Evolutionary conservation across 176 grass and related monocot genomes (phyloP).

Genomic region (Ensete glaucum): DNA sequence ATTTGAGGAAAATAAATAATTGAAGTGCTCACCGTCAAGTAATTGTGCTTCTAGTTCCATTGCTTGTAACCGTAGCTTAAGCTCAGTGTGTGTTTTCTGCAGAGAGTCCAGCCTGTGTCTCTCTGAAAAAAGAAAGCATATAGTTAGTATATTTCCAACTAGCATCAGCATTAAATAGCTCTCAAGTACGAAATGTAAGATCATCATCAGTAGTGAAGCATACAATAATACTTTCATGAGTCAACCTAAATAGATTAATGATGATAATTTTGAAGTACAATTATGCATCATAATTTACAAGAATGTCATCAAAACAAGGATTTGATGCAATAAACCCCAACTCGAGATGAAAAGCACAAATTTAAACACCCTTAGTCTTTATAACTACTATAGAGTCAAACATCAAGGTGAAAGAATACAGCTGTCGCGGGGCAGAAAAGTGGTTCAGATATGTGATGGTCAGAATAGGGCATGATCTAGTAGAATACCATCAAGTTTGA

Average conservation of each 20-base stretch:
- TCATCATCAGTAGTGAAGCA: background rate
- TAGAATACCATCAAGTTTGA: too few species aligned
- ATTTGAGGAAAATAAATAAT: background rate
- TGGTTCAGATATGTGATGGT: too few species aligned
- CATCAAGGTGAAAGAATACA: too few species aligned
- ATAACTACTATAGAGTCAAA: background rate
- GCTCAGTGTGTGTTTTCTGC: slow-evolving; percentile 94
- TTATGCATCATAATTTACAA: background rate
- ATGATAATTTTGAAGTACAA: background rate
- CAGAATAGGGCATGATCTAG: too few species aligned
- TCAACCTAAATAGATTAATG: slow-evolving; percentile 4
- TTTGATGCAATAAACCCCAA: background rate
- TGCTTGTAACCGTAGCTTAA: slow-evolving; percentile 95
- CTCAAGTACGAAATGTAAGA: background rate
- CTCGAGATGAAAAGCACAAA: background rate
- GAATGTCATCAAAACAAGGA: background rate
- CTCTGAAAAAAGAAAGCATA: slow-evolving; percentile 49
- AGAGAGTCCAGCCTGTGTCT: slow-evolving; percentile 90
- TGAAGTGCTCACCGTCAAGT: background rate
- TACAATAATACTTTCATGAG: background rate
- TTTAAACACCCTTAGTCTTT: background rate
- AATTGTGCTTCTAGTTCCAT: slow-evolving; percentile 96
- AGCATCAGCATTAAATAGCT: background rate
- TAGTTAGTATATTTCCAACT: slow-evolving; percentile 19
- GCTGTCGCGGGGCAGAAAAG: too few species aligned